Conservation (phyloP, 1,284 basidiomycete species). For the Amylostereum chailletii region DNA sequence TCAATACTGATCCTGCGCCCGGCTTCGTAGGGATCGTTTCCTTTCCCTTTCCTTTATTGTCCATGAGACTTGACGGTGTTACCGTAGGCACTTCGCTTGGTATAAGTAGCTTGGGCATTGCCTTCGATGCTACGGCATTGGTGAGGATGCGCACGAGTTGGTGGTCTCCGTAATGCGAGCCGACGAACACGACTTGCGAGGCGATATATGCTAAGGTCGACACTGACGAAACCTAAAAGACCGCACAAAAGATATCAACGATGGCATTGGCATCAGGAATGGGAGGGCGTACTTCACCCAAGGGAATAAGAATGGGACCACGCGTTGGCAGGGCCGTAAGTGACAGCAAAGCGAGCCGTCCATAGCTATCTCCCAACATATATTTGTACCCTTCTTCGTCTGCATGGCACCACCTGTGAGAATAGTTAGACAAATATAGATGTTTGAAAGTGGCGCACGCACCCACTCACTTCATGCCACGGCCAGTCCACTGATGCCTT, state of each 20-base stretch:
- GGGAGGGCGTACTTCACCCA: constrained; percentile 59
- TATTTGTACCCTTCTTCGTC: constrained; percentile 38
- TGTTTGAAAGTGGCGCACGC: constrained; percentile 16
- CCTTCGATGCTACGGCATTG: constrained; percentile 26
- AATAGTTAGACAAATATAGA: background rate
- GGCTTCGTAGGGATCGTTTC: constrained; percentile 23
- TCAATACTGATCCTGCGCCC: constrained; percentile 28
- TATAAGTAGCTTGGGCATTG: constrained; percentile 38
- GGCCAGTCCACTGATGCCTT: constrained; percentile 57
- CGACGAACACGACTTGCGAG: constrained; percentile 68
- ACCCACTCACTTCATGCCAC: constrained; percentile 61
- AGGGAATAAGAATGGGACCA: constrained; percentile 51
- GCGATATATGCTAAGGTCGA: constrained; percentile 74
- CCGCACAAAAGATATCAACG: background rate
- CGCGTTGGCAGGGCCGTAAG: constrained; percentile 36
- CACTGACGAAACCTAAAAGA: constrained; percentile 60
- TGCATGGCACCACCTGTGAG: constrained; percentile 39
- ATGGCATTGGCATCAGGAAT: background rate
- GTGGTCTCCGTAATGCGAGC: constrained; percentile 80
- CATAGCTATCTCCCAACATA: constrained; percentile 74
- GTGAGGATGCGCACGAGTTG: constrained; percentile 59
- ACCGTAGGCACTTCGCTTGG: constrained; percentile 35
- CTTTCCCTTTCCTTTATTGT: constrained; percentile 12
- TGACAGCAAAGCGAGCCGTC: constrained; percentile 60
- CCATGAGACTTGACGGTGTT: constrained; percentile 19